Percentiles rank a stretch among this genome's conserved stretches.
phyloP scores from a whole-genome alignment of 129 eudicot species.

The Lactuca saligna region DNA sequence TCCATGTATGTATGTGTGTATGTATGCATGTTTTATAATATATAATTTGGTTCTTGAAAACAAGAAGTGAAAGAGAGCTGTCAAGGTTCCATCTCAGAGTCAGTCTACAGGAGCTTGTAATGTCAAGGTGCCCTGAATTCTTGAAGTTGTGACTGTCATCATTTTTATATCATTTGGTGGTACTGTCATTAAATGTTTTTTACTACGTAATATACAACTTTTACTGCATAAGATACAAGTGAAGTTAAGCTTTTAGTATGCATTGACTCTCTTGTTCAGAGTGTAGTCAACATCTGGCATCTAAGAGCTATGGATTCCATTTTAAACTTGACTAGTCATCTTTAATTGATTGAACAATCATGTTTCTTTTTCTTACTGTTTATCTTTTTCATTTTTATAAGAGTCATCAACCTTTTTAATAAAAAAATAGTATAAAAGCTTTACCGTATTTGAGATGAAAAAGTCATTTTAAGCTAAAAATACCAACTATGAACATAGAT shows the following conservation, averaged over 20 bases:
- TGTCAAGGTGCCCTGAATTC: conserved; percentile 24
- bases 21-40: too few relatives aligned
- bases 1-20: neutral
- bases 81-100: conserved; percentile 19
- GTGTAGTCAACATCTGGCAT: conserved; percentile 45
- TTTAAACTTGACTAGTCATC: conserved; percentile 17
- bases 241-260: conserved; percentile 19
- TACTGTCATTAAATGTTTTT: conserved; percentile 5
- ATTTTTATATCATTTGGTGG: conserved; percentile 28
- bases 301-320: conserved; percentile 38
- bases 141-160: conserved; percentile 18
- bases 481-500: too few relatives aligned
- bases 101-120: conserved; percentile 19
- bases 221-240: conserved; percentile 20
- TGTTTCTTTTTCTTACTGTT: conserved; percentile 18
- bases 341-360: conserved; percentile 45
- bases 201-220: conserved; percentile 10
- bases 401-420: neutral
- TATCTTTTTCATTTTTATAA: neutral
- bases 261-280: conserved; percentile 37
- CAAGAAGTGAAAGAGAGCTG: conserved; percentile 18
- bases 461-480: too few relatives aligned
- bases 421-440: neutral
- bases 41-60: neutral
- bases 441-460: too few relatives aligned